Evolutionary conservation across 2,329 filamentous ascomycete genomes (phyloP).

Genomic region (Microcyclosporella mali): DNA sequence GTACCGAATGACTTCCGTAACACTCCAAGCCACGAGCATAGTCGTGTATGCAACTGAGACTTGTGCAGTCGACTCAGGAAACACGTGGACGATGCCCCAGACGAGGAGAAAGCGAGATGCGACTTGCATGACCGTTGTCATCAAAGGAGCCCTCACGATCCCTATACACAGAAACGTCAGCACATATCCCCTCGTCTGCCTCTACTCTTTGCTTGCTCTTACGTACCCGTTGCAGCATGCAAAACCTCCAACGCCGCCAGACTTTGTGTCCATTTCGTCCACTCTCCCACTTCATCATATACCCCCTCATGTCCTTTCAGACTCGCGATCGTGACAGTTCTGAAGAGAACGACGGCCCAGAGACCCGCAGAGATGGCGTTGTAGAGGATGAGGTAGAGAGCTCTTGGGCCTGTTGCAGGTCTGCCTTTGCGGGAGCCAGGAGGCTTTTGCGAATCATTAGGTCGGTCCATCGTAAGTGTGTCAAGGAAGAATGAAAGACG

Average conservation of each 20-base stretch:
- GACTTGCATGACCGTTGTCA: slow-evolving; percentile 88
- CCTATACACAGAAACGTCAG: slow-evolving; percentile 45
- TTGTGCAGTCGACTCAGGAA: slow-evolving; percentile 55
- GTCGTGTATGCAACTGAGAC: slow-evolving; percentile 58
- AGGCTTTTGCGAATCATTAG: slow-evolving; percentile 23
- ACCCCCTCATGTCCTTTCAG: slow-evolving; percentile 47
- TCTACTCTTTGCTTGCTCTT: slow-evolving; percentile 22
- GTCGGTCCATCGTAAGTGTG: slow-evolving; percentile 25
- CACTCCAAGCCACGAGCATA: slow-evolving; percentile 81
- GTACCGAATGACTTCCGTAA: slow-evolving; percentile 92
- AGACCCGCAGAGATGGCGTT: slow-evolving; percentile 70
- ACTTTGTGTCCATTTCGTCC: slow-evolving; percentile 75
- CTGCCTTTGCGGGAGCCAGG: slow-evolving; percentile 2
- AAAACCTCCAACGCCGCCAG: slow-evolving; percentile 75
- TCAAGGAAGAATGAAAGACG: too few species aligned
- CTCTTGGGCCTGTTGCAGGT: slow-evolving; percentile 27
- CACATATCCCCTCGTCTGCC: too few species aligned
- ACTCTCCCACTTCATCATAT: slow-evolving; percentile 57
- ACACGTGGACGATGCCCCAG: slow-evolving; percentile 73
- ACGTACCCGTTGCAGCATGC: slow-evolving; percentile 75
- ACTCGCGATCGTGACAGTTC: slow-evolving; percentile 53
- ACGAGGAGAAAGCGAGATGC: slow-evolving; percentile 80
- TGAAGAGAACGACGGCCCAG: slow-evolving; percentile 71
- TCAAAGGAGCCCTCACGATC: slow-evolving; percentile 74
- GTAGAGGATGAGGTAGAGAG: slow-evolving; percentile 72